Evolutionary conservation across 345 rosid species (phyloP).

Genomic region (Boechera retrofracta): DNA sequence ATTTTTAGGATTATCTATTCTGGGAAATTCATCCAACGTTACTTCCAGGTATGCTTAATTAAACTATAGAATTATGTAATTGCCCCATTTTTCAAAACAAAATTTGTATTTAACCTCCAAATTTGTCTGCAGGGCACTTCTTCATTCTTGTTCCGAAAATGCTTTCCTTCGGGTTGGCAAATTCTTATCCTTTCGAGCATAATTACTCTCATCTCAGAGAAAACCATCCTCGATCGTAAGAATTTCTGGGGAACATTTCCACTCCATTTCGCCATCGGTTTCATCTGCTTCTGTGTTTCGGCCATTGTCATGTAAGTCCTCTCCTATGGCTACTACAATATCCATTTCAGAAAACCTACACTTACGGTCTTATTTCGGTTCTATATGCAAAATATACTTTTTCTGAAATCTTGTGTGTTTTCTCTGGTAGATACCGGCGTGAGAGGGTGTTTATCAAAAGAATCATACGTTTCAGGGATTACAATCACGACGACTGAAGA

Average conservation of each 20-base stretch:
- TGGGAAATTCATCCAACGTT: conserved; percentile 64
- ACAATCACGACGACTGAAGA: conserved; percentile 52
- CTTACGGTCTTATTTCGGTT: background rate
- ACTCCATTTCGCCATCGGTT: conserved; percentile 56
- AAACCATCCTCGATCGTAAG: conserved; percentile 55
- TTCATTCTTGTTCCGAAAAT: conserved; percentile 61
- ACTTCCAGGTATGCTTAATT: conserved; percentile 67
- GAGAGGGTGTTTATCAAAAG: conserved; percentile 71
- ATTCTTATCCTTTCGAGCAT: conserved; percentile 62
- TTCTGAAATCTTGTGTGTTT: background rate
- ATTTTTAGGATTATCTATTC: conserved; percentile 76
- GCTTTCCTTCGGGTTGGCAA: conserved; percentile 82
- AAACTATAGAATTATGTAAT: background rate
- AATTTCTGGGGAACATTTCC: conserved; percentile 62
- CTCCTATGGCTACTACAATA: background rate
- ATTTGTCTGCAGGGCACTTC: conserved; percentile 55
- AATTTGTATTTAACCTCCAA: background rate
- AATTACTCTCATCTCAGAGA: conserved; percentile 65
- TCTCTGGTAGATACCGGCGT: conserved; percentile 57
- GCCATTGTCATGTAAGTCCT: conserved; percentile 64
- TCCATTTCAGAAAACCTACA: background rate
- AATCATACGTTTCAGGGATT: conserved; percentile 68
- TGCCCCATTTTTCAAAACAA: background rate
- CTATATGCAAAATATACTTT: background rate
- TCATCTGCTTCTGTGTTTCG: conserved; percentile 57